A percentile compares a stretch with the other conserved stretches of the same genome.
phyloP scores from a whole-genome alignment of 306 rosid species.

The Sicyos baderoa region DNA sequence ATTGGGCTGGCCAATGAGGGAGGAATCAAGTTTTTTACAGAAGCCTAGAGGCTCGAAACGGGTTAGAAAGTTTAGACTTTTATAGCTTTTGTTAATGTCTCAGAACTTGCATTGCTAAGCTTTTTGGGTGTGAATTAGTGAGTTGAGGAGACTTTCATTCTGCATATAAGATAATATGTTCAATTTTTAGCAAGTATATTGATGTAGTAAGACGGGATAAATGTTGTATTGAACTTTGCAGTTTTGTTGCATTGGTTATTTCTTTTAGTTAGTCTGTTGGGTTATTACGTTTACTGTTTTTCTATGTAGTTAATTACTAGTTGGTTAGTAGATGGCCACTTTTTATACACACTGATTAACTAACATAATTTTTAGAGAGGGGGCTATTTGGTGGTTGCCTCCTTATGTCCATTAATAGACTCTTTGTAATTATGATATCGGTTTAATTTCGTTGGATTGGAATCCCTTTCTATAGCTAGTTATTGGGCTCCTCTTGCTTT shows the following conservation, averaged over 20 bases:
- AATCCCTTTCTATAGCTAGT: not conserved
- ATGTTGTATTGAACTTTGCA: too few species aligned
- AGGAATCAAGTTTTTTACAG: constrained; percentile 41
- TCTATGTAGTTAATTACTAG: too few species aligned
- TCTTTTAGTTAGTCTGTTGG: too few species aligned
- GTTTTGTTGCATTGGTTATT: too few species aligned
- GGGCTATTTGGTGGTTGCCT: not conserved
- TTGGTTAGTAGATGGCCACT: too few species aligned
- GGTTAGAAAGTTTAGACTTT: constrained; percentile 42
- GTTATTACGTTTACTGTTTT: too few species aligned
- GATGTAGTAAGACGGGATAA: too few species aligned
- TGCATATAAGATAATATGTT: not conserved
- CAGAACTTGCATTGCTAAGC: not conserved
- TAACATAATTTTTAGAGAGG: not conserved
- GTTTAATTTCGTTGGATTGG: not conserved
- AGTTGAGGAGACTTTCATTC: not conserved
- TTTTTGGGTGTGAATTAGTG: not conserved
- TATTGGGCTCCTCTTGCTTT: not conserved
- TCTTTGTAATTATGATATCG: not conserved
- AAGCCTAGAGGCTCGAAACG: constrained; percentile 55
- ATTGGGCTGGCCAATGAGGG: constrained; percentile 75
- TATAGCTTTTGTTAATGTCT: constrained; percentile 6
- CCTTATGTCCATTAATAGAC: not conserved
- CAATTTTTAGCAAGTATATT: not conserved
- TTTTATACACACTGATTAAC: too few species aligned